phyloP scores from a whole-genome alignment of 169 alveolate genomes.

The Cryptosporidium felis region DNA sequence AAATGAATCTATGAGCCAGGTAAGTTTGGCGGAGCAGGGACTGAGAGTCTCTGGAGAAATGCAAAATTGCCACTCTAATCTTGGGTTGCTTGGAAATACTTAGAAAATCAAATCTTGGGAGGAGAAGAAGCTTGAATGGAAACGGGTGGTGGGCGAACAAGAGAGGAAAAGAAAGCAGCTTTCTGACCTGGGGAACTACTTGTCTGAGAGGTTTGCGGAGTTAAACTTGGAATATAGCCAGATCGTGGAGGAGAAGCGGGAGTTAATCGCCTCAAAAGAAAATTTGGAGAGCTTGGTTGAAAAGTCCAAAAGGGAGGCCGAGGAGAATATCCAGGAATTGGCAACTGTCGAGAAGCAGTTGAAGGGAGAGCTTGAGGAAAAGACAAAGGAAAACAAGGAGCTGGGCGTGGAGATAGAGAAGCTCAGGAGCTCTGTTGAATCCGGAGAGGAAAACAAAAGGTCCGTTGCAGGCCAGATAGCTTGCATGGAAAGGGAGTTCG shows the following conservation, averaged over 20 bases:
- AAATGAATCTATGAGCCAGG: not conserved
- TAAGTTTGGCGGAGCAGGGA: slow-evolving; percentile 1
- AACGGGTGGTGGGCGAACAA: not conserved
- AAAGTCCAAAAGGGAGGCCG: slow-evolving; percentile 40
- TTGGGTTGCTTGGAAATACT: no score
- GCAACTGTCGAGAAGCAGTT: not conserved
- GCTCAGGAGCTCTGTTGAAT: slow-evolving; percentile 5
- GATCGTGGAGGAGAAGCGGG: slow-evolving; percentile 14
- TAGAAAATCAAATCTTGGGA: slow-evolving; percentile 12
- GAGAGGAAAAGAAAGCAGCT: slow-evolving; percentile 21
- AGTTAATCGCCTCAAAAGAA: slow-evolving; percentile 10
- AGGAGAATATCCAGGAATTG: slow-evolving; percentile 54
- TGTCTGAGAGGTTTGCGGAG: slow-evolving; percentile 19
- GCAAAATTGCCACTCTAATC: no score
- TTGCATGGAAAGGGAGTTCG: not conserved
- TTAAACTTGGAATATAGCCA: slow-evolving; percentile 33
- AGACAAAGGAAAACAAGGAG: not conserved
- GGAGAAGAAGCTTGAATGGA: not conserved
- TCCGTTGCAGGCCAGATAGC: slow-evolving; percentile 2
- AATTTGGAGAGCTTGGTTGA: slow-evolving; percentile 49
- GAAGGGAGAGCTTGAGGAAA: slow-evolving; percentile 25
- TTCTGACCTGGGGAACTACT: slow-evolving; percentile 7
- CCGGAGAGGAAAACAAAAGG: not conserved
- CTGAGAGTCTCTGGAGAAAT: no score
- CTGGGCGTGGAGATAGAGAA: not conserved